Conservation (phyloP, 371 early-diverging fungal genomes). For the Sporodiniella umbellata region DNA sequence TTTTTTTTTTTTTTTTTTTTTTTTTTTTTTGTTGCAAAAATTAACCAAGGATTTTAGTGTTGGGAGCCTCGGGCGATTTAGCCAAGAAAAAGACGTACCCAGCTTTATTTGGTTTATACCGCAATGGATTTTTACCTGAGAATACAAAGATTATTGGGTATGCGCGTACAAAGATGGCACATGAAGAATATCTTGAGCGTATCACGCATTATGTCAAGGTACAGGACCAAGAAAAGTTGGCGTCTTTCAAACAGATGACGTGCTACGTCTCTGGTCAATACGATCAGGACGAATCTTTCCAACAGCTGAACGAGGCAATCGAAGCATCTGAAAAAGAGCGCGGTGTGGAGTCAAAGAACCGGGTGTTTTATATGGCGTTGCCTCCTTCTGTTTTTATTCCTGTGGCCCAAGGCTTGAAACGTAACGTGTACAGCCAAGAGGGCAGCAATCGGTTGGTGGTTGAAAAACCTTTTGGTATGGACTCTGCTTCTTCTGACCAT, state of each 20-base stretch:
- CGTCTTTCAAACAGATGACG: slow-evolving; percentile 73
- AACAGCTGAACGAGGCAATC: slow-evolving; percentile 60
- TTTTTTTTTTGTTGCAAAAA: no score
- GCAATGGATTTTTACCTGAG: slow-evolving; percentile 73
- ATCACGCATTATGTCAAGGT: slow-evolving; percentile 76
- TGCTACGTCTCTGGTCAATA: slow-evolving; percentile 90
- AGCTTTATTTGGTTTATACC: slow-evolving; percentile 85
- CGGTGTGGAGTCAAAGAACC: slow-evolving; percentile 14
- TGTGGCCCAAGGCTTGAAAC: slow-evolving; percentile 76
- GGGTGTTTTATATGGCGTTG: slow-evolving; percentile 92
- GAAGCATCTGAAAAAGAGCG: slow-evolving; percentile 41
- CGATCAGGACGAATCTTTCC: slow-evolving; percentile 76
- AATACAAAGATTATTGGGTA: slow-evolving; percentile 88
- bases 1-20: no score
- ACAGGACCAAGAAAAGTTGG: slow-evolving; percentile 32
- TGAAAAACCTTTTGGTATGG: slow-evolving; percentile 98
- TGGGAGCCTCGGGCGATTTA: slow-evolving; percentile 90
- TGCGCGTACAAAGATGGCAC: slow-evolving; percentile 86
- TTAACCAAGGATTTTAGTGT: slow-evolving; percentile 60
- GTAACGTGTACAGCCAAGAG: slow-evolving; percentile 56
- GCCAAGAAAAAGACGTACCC: slow-evolving; percentile 98
- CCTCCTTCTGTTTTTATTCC: slow-evolving; percentile 94
- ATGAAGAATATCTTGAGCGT: slow-evolving; percentile 78
- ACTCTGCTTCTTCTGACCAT: slow-evolving; percentile 72
- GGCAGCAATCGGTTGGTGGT: slow-evolving; percentile 83